Evolutionary conservation across 352 stramenopile species (phyloP), one percentile per base, ranked within the genome.

Genomic region (Pythium coloratum): DNA sequence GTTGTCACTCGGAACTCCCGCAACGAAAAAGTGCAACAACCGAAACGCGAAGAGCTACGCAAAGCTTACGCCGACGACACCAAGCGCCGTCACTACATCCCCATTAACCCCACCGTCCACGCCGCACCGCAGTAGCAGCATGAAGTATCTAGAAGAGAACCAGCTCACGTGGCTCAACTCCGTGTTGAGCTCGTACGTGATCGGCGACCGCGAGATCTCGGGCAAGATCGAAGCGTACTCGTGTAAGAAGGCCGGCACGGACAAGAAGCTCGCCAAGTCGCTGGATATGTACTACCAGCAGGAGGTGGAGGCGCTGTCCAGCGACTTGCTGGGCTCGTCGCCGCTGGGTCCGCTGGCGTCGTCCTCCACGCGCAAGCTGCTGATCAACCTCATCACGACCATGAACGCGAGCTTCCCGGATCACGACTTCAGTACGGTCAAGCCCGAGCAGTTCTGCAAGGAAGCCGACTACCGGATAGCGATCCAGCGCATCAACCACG

Each of bases 351-450:
- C 86, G 12, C 80, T 97, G 28, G 80, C 82, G 0, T 77, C 93
- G 20, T 67, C 84, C 0, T 71, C 86, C 56, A 97, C 89, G 40
- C 80, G 92, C 50, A 94, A 97, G 65, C 81, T 97, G 60, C 78
- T 98, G 7, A 96, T 97, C 66, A 96, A 97, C 66, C 76, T 98
- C 59, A 98, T 98, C 66, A 94, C 87, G 50, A 98, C 92, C 20
- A 97, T 98, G 91, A 98, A 98, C 80, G 89, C 90, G 32, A 94
- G 80, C 49, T 98, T 98, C 71, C 91, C 90, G 2, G 92, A 98
- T 73, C 97, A 98, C 69, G 92, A 98, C 76, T 97, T 97, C 66
- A 95, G 85, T 68, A 77, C 83, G 7, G 82, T 96, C 24, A 86
- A 87, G 58, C 88, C 90, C 16, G 91, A 97, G 61, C 90, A 97